Base-by-base conservation (phyloP, 768 basidiomycete genomes). In the Mycena polygramma region DNA sequence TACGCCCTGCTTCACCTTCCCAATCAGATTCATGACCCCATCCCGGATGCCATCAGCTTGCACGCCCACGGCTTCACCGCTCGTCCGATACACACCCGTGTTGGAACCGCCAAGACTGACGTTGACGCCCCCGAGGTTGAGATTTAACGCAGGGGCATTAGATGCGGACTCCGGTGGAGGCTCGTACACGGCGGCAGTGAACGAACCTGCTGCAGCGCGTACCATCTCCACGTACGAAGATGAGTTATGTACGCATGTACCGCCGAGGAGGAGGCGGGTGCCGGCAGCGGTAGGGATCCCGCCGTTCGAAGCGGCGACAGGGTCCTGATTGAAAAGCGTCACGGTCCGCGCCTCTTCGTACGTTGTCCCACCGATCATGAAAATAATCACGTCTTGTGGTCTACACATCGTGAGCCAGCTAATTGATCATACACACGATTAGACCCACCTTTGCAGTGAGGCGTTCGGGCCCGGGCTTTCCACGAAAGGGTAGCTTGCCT, bases 161-260 rank as follows among this genome's bases (percentile, higher is more conserved):
- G 88, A 85, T 4, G 89, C 87, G 13, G 92, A 90, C 79, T 94
- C 94, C 7, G 89, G 91, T 7, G 91, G 94, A 26, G 90, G 92
- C 61, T 90, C 92, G 76, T 90, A 94, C 46, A 93, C 90, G 9
- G 89, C 87, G 26, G 83, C 78, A 4, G 90, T 87, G 82, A 91
- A 92, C 60, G 81, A 85, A 57, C 83, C 79, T 20, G 91, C 91
- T 14, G 94, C 92, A 22, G 90, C 83, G 57, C 91, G 89, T 52
- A 98, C 83, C 96, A 98, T 97, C 74, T 95, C 92, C 49, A 74
- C 88, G 46, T 81, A 97, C 96, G 92, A 94, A 30, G 91, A 91
- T 6, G 97, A 98, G 77, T 98, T 99, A 79, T 98, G 97, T 15
- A 99, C 88, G 73, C 93, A 97, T 45, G 96, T 98, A 19, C 98